These are phyloP conservation scores for Leccinum huronense DNA, from an alignment of 1,284 basidiomycete species.

Conservation along the genomic window DNA sequence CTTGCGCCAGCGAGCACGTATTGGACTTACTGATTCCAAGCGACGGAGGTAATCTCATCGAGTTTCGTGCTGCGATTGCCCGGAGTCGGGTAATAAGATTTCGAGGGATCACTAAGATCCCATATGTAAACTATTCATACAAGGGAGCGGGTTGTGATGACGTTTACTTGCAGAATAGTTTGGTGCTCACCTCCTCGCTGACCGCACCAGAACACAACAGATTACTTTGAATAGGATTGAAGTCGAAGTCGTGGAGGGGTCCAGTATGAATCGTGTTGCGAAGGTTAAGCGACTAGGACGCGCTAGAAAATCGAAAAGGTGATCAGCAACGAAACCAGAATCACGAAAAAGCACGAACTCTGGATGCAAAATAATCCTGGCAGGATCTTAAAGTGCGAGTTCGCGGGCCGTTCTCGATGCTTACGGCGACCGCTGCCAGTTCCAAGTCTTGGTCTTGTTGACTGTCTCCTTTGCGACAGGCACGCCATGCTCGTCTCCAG, in stretches of 20 bases:
- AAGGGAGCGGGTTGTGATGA: constrained; percentile 32
- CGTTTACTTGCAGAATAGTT: constrained; percentile 16
- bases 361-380: no score
- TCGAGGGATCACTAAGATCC: constrained; percentile 79
- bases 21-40: constrained; percentile 95
- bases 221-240: constrained; percentile 89
- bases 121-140: constrained; percentile 84
- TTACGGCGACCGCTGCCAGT: no score
- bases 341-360: no score
- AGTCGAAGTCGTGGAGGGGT: constrained; percentile 91
- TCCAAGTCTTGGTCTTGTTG: no score
- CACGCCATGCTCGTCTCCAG: no score
- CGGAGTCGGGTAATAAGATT: constrained; percentile 79
- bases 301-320: constrained; percentile 41
- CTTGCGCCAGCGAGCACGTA: constrained; percentile 95
- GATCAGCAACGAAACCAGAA: no score
- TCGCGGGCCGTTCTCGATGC: no score
- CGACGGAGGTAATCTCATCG: constrained; percentile 91
- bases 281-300: constrained; percentile 72
- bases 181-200: constrained; percentile 73
- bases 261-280: constrained; percentile 89
- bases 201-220: constrained; percentile 89
- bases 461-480: no score
- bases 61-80: constrained; percentile 87
- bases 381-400: no score